Base-by-base conservation (phyloP, 257 asterid genomes). In the Solanum sejunctum region DNA sequence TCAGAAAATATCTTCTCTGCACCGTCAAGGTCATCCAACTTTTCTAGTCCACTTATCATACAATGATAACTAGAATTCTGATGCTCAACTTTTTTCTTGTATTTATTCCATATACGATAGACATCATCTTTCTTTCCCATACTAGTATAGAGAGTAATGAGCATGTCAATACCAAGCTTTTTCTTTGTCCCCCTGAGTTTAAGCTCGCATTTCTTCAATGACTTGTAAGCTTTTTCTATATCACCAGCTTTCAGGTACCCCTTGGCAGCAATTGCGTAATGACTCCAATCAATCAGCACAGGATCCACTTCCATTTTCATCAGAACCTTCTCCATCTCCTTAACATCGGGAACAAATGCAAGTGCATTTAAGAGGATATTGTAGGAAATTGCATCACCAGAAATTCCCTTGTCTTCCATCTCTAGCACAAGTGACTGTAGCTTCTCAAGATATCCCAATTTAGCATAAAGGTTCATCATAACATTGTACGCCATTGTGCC, bases 271-370 rank as follows among this genome's bases (percentile, higher is more conserved):
- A 87, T 39, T 13, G 81, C 55, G 83, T 92, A 89, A 54, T 70
- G 20, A 55, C 3, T 1, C 75, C 84, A 89, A 18, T 73, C 49
- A 12, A 57, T 72, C 72, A 90, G 69, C 12, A 54, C 1, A 32
- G 92, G 92, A 80, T 92, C 92, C 2, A 72, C 87, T 89, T 92
- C 93, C 92, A 92, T 90, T 75, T 86, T 89, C 88, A 71, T 77
- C 84, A 92, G 17, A 79, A 91, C 86, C 80, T 83, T 88, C 85
- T 92, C 93, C 94, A 92, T 90, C 55, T 80, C 86, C 36, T 32
- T 45, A 10, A 85, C 66, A 78, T 92, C 90, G 21, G 80, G 83
- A 52, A 82, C 84, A 63, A 85, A 84, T 36, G 88, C 88, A 72
- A 85, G 89, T 4, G 90, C 88, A 52, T 85, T 90, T 49, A 90